Evolutionary conservation across 176 grass and related monocot species (phyloP).

Genomic region (Zea mays): Zm-B73-REFERENCE-NAM-5.0 NC_050104.1:72215501-72216000

Average conservation of each 20-base stretch:
- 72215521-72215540: slow-evolving; percentile 96
- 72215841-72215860: no score
- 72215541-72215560: slow-evolving; percentile 48
- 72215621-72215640: background rate
- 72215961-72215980: no score
- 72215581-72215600: background rate
- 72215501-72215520: slow-evolving; percentile 96
- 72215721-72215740: background rate
- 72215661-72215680: background rate
- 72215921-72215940: no score
- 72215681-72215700: slow-evolving; percentile 6
- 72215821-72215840: no score
- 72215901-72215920: no score
- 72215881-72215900: no score
- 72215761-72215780: background rate
- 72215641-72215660: background rate
- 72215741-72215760: background rate
- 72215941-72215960: no score
- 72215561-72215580: background rate
- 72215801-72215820: no score
- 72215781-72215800: no score
- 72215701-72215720: background rate
- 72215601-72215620: background rate
- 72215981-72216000: no score
- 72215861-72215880: no score